Evolutionary conservation across 2,329 filamentous ascomycete genomes (phyloP).

Genomic region (Myrmaecium sp.): DNA sequence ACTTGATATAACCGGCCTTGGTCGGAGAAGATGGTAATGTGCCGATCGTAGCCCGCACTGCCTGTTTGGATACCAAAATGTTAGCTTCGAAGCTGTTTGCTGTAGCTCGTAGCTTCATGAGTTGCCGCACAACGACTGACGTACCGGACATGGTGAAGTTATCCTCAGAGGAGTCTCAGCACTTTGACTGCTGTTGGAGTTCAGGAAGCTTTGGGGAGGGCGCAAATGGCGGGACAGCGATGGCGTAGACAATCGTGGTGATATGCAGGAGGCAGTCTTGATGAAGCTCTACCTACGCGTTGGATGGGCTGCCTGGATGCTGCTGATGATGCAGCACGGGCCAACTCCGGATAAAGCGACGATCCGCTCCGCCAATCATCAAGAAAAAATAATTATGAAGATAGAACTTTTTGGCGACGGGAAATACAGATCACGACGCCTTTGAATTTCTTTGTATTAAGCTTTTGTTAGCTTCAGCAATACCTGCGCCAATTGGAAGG

Average conservation of each 20-base stretch:
- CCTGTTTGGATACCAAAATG: constrained; percentile 29
- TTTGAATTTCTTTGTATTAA: no score
- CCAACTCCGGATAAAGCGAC: no score
- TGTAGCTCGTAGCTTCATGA: constrained; percentile 5
- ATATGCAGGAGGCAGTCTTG: no score
- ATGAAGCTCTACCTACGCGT: no score
- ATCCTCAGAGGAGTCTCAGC: constrained; percentile 1
- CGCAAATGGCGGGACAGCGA: not conserved
- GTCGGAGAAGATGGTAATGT: constrained; percentile 99
- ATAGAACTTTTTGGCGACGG: no score
- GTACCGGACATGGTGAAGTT: constrained; percentile 23
- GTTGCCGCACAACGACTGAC: constrained; percentile 6
- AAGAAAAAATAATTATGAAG: no score
- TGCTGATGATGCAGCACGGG: no score
- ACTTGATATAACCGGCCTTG: constrained; percentile 98
- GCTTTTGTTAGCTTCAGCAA: no score
- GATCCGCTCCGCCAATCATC: no score
- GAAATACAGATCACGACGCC: no score
- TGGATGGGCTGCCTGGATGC: no score
- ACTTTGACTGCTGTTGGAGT: constrained; percentile 1
- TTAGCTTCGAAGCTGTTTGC: constrained; percentile 12
- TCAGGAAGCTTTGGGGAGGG: not conserved
- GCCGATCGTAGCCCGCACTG: constrained; percentile 86
- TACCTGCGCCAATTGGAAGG: no score
- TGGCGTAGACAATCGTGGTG: constrained; percentile 1